Conservation (phyloP, 2,329 filamentous ascomycete genomes). For the Beauveria varroae region DNA sequence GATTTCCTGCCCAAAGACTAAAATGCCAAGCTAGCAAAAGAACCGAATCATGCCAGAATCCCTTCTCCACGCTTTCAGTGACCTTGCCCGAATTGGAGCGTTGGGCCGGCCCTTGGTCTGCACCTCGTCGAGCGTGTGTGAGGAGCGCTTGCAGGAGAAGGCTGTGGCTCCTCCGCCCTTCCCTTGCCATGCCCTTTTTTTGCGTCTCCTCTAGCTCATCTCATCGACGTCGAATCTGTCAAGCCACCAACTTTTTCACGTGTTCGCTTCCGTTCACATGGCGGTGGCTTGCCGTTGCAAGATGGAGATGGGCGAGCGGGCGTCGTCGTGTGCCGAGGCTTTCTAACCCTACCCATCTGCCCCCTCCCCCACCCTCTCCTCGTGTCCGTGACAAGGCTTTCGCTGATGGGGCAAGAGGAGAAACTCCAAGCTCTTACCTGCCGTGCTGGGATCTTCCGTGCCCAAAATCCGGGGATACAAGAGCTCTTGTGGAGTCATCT, state of each 20-base stretch:
- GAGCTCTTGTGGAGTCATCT: neutral
- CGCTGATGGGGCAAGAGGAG: neutral
- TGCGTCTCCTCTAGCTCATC: neutral
- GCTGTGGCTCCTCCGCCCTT: neutral
- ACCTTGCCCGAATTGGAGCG: too few species aligned
- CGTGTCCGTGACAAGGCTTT: neutral
- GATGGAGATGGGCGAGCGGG: too few species aligned
- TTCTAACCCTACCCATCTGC: slow-evolving; percentile 2
- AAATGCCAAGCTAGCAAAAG: too few species aligned
- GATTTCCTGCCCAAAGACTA: too few species aligned
- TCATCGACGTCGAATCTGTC: neutral
- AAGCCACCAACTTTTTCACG: neutral
- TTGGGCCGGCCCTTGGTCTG: too few species aligned
- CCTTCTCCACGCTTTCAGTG: too few species aligned
- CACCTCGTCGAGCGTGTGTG: too few species aligned
- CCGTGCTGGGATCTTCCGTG: too few species aligned
- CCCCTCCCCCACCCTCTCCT: neutral
- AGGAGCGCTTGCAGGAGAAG: too few species aligned
- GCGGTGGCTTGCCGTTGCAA: neutral
- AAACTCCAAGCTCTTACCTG: too few species aligned
- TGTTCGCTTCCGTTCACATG: neutral
- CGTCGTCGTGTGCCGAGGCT: slow-evolving; percentile 6
- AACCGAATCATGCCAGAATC: too few species aligned
- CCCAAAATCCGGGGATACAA: neutral
- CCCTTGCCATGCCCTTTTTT: neutral